Base-by-base conservation (phyloP, 1,139 yeast genomes). In the Diutina scorzettiae region DNA sequence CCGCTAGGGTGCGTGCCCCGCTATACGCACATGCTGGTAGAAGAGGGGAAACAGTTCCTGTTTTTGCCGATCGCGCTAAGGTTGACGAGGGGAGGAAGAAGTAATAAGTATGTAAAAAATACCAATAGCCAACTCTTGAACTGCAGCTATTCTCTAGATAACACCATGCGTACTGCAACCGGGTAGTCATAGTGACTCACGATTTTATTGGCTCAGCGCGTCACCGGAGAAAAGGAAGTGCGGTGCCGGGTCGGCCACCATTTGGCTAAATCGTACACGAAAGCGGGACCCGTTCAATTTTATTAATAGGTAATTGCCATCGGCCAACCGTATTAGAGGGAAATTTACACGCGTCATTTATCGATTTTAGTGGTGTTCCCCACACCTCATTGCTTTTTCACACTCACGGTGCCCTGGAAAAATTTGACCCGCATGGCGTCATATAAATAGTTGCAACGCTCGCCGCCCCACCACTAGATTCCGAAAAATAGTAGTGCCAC, bases 31-130 rank as follows among this genome's bases (percentile, higher is more conserved):
- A 32, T 32, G 37, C 21, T 32, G 20, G 37, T 25, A 25, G 37
- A 21, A 19, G 37, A 32, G 37, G 37, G 37, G 37, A 32, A 28
- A 19, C 25, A 19, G 37, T 32, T 32, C 37, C 37, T 32, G n/a
- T 9, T 3, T 20, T 32, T 6, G 20, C 37, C 37, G 37, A 14
- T n/a, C 18, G 27, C 27, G 9, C 27, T 24, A 7, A 24, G 27
- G 11, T 24, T 24, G 27, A 11, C 27, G n/a, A n/a, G n/a, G n/a
- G n/a, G n/a, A n/a, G n/a, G n/a, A n/a, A n/a, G n/a, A n/a, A n/a
- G n/a, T n/a, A 24, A 7, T 24, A 24, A 24, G 11, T 11, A 24
- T 24, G 7, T 24, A 11, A 24, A 7, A 24, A 7, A 7, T 7
- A 11, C 27, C 11, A 24, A 24, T 11, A 7, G 27, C 27, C 27